Evolutionary conservation across 2,329 filamentous ascomycete species (phyloP).

Genomic region (Hymenoscyphus repandus): DNA sequence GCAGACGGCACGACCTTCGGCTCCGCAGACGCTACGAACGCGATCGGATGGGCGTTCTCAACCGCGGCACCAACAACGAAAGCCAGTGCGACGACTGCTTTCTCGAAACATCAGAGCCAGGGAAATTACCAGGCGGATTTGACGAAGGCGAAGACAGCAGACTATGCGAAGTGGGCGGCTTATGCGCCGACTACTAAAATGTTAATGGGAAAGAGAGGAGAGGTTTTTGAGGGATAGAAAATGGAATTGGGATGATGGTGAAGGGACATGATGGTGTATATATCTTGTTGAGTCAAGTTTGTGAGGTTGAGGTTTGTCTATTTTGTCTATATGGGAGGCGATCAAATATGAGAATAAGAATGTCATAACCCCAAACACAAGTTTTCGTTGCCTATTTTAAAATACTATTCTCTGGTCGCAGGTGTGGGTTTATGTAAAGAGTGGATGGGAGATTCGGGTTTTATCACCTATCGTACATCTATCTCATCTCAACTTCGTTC

Average conservation of each 20-base stretch:
- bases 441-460: too few relatives aligned
- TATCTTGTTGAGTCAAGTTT: too few relatives aligned
- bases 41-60: conserved; percentile 13
- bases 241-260: neutral
- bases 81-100: conserved; percentile 4
- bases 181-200: conserved; percentile 1
- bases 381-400: too few relatives aligned
- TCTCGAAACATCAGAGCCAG: conserved; percentile 11
- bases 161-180: conserved; percentile 12
- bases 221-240: neutral
- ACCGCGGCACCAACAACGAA: conserved; percentile 10
- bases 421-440: too few relatives aligned
- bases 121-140: conserved; percentile 12
- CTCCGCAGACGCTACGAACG: neutral
- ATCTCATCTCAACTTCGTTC: too few relatives aligned
- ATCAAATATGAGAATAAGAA: too few relatives aligned
- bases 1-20: conserved; percentile 33
- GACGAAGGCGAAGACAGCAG: conserved; percentile 5
- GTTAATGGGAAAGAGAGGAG: neutral
- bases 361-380: too few relatives aligned
- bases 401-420: too few relatives aligned
- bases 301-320: too few relatives aligned
- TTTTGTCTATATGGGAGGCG: too few relatives aligned
- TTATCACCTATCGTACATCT: too few relatives aligned
- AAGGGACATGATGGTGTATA: too few relatives aligned